A percentile compares a stretch with the other conserved stretches of the same genome.
These are phyloP conservation scores for Cladosporium sp. DNA, from an alignment of 2,329 filamentous ascomycete species.

Conservation along the genomic window DNA sequence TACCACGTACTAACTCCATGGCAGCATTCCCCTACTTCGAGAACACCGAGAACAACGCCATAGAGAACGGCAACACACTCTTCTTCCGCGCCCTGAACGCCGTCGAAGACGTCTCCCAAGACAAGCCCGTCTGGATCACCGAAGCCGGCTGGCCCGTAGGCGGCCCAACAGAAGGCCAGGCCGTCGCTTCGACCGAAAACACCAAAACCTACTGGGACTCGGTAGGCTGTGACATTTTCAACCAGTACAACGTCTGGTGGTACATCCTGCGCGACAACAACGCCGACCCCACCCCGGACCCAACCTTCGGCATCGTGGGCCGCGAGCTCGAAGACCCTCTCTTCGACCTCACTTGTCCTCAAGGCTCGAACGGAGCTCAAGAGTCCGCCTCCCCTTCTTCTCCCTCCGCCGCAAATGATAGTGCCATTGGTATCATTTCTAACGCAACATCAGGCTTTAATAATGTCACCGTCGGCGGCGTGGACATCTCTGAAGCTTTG, in stretches of 20 bases:
- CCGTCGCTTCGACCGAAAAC: constrained; percentile 60
- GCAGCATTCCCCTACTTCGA: constrained; percentile 71
- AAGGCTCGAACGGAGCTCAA: constrained; percentile 14
- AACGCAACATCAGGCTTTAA: no score
- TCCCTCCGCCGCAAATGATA: neutral
- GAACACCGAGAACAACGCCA: constrained; percentile 60
- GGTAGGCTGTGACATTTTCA: constrained; percentile 67
- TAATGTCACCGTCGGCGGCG: no score
- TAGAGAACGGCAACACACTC: constrained; percentile 58
- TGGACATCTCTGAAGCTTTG: no score
- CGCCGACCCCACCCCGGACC: constrained; percentile 49
- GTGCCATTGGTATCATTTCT: no score
- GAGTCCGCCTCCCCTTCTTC: neutral
- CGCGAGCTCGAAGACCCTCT: constrained; percentile 51
- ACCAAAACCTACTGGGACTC: constrained; percentile 76
- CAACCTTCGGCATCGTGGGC: constrained; percentile 67
- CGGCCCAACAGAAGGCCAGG: constrained; percentile 58
- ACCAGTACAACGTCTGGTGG: constrained; percentile 62
- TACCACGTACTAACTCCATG: neutral
- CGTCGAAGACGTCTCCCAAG: constrained; percentile 54
- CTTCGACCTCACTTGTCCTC: constrained; percentile 58
- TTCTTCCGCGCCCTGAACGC: constrained; percentile 63
- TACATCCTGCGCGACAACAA: constrained; percentile 64
- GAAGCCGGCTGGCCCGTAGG: constrained; percentile 84
- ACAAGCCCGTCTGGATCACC: constrained; percentile 77